Base-by-base conservation (phyloP, 805 yeast species). In the Schwanniomyces vanrijiae region DNA sequence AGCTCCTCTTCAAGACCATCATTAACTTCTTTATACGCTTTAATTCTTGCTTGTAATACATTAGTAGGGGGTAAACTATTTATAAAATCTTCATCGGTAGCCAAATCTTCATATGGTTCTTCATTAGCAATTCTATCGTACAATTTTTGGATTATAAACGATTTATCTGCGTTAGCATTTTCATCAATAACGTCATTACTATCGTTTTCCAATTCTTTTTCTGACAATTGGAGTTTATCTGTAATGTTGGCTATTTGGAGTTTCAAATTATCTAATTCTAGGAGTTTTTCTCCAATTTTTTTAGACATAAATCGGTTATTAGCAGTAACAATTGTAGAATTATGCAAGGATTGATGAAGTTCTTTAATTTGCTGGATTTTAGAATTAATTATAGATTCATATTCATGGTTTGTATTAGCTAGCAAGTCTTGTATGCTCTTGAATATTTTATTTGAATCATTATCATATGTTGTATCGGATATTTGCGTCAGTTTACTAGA, bases 161-260 rank as follows among this genome's bases (percentile, higher is more conserved):
- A 96, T 59, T 88, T 92, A 66, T 91, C 97, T 0, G 96, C 92
- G 64, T 87, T 92, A 56, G 82, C 85, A 77, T 75, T 71, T 18
- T 68, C 66, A 49, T 84, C 84, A 52, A 87, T 91, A 42, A 81
- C 86, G 31, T 81, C 80, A 51, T 80, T 80, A 14, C 87, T 57
- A 20, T 55, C 58, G 13, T 80, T 51, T 79, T 83, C 55, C 5
- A 54, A 31, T 43, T 60, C 66, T 41, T 56, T 56, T 42, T 60
- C 58, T 20, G 61, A 54, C 46, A 58, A 41, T 43, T 66, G 62
- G 41, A 71, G 51, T 47, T 64, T 68, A 46, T 73, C 77, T 37
- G 62, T 61, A 25, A 73, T 60, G 53, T 73, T 73, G 28, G 75
- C 60, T 62, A 69, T 65, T 54, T 73, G 77, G 39, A 73, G 52